Evolutionary conservation across 2,329 filamentous ascomycete genomes (phyloP).

Genomic region (Aspergillus hortae): DNA sequence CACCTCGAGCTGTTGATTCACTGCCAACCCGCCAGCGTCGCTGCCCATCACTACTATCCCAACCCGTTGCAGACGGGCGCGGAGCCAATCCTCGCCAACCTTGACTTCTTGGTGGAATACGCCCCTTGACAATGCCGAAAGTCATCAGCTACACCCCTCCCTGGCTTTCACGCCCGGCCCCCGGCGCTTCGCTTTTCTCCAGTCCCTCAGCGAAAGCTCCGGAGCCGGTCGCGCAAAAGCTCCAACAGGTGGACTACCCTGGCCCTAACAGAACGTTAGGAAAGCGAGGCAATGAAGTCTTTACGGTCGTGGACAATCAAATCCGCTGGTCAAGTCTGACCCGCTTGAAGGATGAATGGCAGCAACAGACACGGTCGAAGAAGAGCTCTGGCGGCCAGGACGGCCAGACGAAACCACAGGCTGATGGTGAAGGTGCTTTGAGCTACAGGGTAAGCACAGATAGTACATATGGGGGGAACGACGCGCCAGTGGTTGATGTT

Average conservation of each 20-base stretch:
- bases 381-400: slow-evolving; percentile 19
- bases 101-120: slow-evolving; percentile 5
- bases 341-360: slow-evolving; percentile 66
- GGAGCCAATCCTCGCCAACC: background rate
- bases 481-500: too few relatives aligned
- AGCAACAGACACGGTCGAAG: slow-evolving; percentile 36
- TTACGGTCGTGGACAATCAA: slow-evolving; percentile 82
- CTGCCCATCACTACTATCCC: background rate
- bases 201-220: slow-evolving; percentile 45
- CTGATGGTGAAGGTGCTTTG: slow-evolving; percentile 32
- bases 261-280: slow-evolving; percentile 64
- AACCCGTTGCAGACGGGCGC: background rate
- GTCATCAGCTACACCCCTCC: slow-evolving; percentile 79
- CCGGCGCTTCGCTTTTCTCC: slow-evolving; percentile 74
- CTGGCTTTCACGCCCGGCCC: slow-evolving; percentile 77
- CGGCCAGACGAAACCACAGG: slow-evolving; percentile 20
- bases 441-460: slow-evolving; percentile 25
- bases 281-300: slow-evolving; percentile 78
- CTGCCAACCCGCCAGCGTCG: background rate
- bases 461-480: background rate
- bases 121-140: slow-evolving; percentile 64
- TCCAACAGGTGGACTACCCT: slow-evolving; percentile 15
- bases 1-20: slow-evolving; percentile 3
- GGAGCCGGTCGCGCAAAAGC: slow-evolving; percentile 20
- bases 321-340: slow-evolving; percentile 87